Evolutionary conservation across 768 basidiomycete genomes (phyloP), one percentile per base, ranked within the genome.

Genomic region (Lenzites betulinus): DNA sequence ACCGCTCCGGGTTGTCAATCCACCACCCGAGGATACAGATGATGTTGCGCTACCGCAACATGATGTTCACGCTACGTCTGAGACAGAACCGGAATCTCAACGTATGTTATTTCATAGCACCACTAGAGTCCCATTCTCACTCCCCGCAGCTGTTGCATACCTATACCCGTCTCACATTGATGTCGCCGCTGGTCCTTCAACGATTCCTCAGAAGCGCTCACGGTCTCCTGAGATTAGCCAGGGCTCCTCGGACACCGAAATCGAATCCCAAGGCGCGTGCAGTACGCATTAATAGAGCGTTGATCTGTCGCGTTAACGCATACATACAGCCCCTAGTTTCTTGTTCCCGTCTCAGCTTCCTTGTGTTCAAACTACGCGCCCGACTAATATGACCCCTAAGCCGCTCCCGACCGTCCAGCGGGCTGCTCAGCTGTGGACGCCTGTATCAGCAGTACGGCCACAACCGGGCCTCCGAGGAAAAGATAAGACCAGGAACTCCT

Each of bases 201-300:
- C 39, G n/a, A 50, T 51, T 2, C 57, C 53, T 20, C 43, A 47
- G 51, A 57, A 54, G 28, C 61, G 51, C 5, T 30, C 46, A 7
- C 57, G 46, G 18, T 58, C 57, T 7, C 54, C 54, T 28, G 48
- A 15, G 33, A 28, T 28, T 3, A 52, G 57, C 9, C 60, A 16
- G 8, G 35, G 28, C 25, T 64, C 64, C 4, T 65, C 66, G 0
- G 66, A 67, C 36, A 64, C 66, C 20, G 66, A 67, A 44, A 20
- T 54, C 6, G 66, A 67, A 25, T 65, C 66, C 3, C 66, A 67
- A 30, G 62, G 66, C 62, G 36, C 38, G 47, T 22, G 13, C 5
- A 16, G 6, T 46, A 5, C n/a, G 15, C 35, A 12, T n/a, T 6
- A 6, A 12, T 2, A 7, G 20, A 22, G 1, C 7, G 30, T 6